Evolutionary conservation across 2,329 filamentous ascomycete species (phyloP), one percentile per base, ranked within the genome.

Genomic region (Penicillium sp.): DNA sequence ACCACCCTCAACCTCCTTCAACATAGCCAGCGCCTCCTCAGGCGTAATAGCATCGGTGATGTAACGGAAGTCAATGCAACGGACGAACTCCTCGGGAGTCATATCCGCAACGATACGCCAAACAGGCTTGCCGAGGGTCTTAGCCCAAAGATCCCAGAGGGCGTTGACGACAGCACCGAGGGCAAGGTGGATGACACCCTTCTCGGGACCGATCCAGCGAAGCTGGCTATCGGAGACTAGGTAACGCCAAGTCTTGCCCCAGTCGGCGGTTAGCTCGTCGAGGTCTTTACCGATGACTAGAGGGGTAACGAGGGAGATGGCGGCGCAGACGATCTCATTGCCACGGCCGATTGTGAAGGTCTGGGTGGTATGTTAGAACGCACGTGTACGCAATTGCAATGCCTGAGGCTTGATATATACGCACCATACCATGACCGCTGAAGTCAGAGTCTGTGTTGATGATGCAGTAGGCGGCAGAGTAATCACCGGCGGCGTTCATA

Each of bases 71-170:
- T 96, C 92, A 71, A 97, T 92, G 77, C 92, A 93, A 56, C 81
- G 77, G 49, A 96, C 91, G 49, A 95, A 85, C 77, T 96, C 88
- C 75, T 94, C 89, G 1, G 92, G 90, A 3, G 82, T 87, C 89
- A 96, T 95, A 64, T 96, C 92, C 11, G 89, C 88, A 23, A 97
- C 88, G 59, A 97, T 88, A 56, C 86, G 84, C 92, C 92, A 96
- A 14, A 96, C 90, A 3, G 92, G 92, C 79, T 96, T 96, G 61
- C 84, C 82, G 33, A 94, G 83, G 2, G 83, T 83, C 79, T 95
- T 96, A 52, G 90, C 91, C 92, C 92, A 96, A n/a, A 96, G 84
- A 73, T 96, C 92, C 92, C 92, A 96, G 67, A 96, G 81, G 15
- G 91, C 92, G 73, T 96, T 96, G 66, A 95, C 89, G 15, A 96